Evolutionary conservation across 139 green algal genomes (phyloP).

Genomic region (Chlamydomonas sp.): DNA sequence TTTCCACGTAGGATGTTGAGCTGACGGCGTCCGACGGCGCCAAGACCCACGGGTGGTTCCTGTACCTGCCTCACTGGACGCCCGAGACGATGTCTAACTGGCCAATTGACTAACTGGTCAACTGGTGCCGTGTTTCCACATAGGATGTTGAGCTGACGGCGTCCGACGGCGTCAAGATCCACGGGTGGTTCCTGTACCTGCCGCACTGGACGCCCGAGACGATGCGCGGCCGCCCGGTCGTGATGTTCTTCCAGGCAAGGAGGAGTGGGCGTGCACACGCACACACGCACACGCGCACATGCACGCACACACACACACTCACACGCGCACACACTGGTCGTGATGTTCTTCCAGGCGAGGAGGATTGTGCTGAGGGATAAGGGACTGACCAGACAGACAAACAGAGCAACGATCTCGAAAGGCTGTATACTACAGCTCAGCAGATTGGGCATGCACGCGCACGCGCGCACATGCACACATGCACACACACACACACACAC

Average conservation of each 20-base stretch:
- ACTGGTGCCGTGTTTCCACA: not conserved
- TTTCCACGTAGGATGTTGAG: not conserved
- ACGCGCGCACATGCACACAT: too few species aligned
- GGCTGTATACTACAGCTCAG: too few species aligned
- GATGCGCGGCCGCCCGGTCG: conserved; percentile 37
- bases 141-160: conserved; percentile 56
- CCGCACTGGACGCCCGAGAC: conserved; percentile 24
- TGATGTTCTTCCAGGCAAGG: conserved; percentile 70
- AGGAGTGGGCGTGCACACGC: not conserved
- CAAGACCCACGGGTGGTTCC: not conserved
- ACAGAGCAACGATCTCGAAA: too few species aligned
- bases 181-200: conserved; percentile 68
- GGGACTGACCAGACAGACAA: too few species aligned
- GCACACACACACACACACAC: too few species aligned
- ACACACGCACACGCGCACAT: not conserved
- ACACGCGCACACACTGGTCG: too few species aligned
- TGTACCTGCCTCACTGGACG: conserved; percentile 20
- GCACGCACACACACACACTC: too few species aligned
- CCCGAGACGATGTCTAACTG: conserved; percentile 12
- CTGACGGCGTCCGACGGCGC: not conserved
- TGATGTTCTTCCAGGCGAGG: too few species aligned
- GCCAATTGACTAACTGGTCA: conserved; percentile 1
- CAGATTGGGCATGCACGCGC: too few species aligned
- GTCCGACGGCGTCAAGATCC: conserved; percentile 60
- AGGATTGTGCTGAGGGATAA: too few species aligned